Percentiles rank a stretch among this genome's conserved stretches.
Conservation (phyloP, 1,284 basidiomycete species). For the Peniophora sp. region DNA sequence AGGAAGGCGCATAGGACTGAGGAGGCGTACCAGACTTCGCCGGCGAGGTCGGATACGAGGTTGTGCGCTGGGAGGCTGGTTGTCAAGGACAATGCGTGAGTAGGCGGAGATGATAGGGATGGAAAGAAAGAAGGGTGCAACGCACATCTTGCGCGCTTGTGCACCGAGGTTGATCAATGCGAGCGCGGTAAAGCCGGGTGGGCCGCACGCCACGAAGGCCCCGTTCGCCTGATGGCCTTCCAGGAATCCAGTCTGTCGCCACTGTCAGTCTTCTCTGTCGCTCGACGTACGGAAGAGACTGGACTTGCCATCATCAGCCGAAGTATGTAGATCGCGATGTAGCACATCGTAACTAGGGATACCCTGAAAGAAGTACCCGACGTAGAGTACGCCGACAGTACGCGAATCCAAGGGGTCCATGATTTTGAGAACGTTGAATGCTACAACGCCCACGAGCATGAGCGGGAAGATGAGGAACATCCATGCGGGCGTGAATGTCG, state of each 20-base stretch:
- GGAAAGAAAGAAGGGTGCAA: constrained; percentile 2
- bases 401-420: constrained; percentile 27
- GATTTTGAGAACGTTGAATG: constrained; percentile 35
- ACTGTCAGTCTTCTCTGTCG: not conserved
- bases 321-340: constrained; percentile 42
- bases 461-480: constrained; percentile 27
- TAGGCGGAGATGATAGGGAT: constrained; percentile 3
- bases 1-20: constrained; percentile 32
- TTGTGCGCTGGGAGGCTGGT: constrained; percentile 28
- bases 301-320: constrained; percentile 25
- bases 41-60: constrained; percentile 32
- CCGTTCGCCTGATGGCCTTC: constrained; percentile 43
- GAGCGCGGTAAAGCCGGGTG: constrained; percentile 41
- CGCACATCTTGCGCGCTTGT: constrained; percentile 27
- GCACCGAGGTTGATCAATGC: constrained; percentile 38
- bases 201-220: constrained; percentile 39
- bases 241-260: constrained; percentile 36
- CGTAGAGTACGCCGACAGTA: constrained; percentile 32
- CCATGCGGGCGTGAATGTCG: constrained; percentile 37
- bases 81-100: not conserved
- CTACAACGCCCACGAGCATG: constrained; percentile 42
- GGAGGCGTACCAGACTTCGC: constrained; percentile 39
- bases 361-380: constrained; percentile 44
- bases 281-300: not conserved
- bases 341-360: constrained; percentile 41